A percentile compares a stretch with the other conserved stretches of the same genome.
These are phyloP conservation scores for Fusarium algeriense DNA, from an alignment of 2,329 filamentous ascomycete species.

Conservation along the genomic window DNA sequence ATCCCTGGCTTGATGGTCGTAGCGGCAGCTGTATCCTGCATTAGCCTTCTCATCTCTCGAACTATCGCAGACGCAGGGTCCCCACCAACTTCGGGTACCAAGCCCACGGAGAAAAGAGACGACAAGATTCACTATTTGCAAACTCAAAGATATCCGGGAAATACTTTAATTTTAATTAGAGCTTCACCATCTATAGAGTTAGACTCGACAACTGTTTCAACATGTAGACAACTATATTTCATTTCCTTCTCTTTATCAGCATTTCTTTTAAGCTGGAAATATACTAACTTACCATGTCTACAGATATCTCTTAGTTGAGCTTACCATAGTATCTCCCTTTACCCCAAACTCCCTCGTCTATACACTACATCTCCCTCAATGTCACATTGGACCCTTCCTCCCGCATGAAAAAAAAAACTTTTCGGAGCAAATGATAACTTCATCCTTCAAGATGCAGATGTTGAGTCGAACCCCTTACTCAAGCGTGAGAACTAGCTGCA, in stretches of 20 bases:
- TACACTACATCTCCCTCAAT: conserved; percentile 11
- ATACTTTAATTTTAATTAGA: background rate
- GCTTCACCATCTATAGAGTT: background rate
- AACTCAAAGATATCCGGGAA: background rate
- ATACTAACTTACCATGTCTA: background rate
- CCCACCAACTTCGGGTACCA: conserved; percentile 4
- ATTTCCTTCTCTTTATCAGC: background rate
- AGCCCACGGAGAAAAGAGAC: background rate
- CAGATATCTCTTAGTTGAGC: background rate
- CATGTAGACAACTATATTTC: background rate
- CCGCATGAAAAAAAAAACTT: background rate
- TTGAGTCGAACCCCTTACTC: conserved; percentile 31
- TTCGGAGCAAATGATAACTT: background rate
- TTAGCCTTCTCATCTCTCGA: conserved; percentile 12
- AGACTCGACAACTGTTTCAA: background rate
- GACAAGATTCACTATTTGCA: background rate
- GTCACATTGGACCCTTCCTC: background rate
- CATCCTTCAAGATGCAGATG: background rate
- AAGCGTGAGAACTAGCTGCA: background rate
- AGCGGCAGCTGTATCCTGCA: conserved; percentile 10
- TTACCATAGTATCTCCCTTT: background rate
- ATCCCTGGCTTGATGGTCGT: conserved; percentile 13
- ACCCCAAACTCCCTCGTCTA: background rate
- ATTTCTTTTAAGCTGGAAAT: no score
- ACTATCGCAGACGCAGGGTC: conserved; percentile 25